phyloP scores from a whole-genome alignment of 768 basidiomycete species.

The Termitomyces titanicus region DNA sequence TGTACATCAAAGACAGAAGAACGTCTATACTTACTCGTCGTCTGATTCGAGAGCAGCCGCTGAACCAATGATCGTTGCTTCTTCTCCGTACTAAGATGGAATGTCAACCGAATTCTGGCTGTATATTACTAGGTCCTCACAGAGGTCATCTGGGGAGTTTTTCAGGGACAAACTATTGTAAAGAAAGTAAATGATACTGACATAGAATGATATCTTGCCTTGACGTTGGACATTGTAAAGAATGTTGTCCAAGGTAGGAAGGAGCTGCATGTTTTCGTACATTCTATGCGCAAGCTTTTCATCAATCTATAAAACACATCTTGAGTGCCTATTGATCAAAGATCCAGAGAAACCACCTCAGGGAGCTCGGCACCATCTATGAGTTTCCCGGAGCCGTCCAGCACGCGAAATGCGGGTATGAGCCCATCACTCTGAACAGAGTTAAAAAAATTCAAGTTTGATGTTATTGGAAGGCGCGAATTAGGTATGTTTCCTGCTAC shows the following conservation, averaged over 20 bases:
- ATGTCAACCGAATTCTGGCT: slow-evolving; percentile 5
- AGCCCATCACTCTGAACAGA: slow-evolving; percentile 58
- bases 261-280: slow-evolving; percentile 76
- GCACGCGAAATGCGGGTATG: slow-evolving; percentile 83
- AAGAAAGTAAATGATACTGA: slow-evolving; percentile 30
- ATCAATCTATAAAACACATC: slow-evolving; percentile 47
- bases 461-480: slow-evolving; percentile 57
- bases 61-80: slow-evolving; percentile 85
- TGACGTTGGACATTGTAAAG: slow-evolving; percentile 92
- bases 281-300: slow-evolving; percentile 62
- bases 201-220: slow-evolving; percentile 90
- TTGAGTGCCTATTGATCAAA: neutral
- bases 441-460: slow-evolving; percentile 78
- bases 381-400: slow-evolving; percentile 76
- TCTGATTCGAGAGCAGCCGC: slow-evolving; percentile 79
- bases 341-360: slow-evolving; percentile 41
- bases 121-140: slow-evolving; percentile 23
- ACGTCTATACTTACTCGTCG: slow-evolving; percentile 66
- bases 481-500: slow-evolving; percentile 32
- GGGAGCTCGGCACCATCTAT: slow-evolving; percentile 74
- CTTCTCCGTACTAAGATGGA: slow-evolving; percentile 71
- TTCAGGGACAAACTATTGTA: neutral
- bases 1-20: neutral
- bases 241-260: slow-evolving; percentile 83
- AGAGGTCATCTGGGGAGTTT: slow-evolving; percentile 64